Conservation (phyloP, 768 basidiomycete genomes). For the Leccinum disarticulatum region DNA sequence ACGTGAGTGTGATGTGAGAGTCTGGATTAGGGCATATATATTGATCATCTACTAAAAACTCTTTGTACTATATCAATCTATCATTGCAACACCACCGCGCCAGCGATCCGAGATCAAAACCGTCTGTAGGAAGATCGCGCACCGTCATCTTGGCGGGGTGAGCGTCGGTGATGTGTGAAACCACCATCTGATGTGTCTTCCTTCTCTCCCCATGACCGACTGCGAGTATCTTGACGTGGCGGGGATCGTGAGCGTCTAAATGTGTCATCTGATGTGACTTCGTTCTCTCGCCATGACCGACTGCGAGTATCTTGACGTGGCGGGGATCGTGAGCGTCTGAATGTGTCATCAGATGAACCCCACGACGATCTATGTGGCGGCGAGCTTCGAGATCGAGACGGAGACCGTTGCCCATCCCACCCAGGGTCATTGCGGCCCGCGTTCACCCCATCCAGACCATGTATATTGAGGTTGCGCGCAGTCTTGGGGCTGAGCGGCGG, state of each 20-base stretch:
- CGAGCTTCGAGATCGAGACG: neutral
- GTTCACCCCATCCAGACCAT: constrained; percentile 34
- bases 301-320: constrained; percentile 4
- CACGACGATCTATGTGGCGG: constrained; percentile 13
- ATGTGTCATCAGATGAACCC: neutral
- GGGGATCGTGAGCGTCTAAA: neutral
- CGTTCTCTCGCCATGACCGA: constrained; percentile 2
- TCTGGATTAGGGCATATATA: constrained; percentile 4
- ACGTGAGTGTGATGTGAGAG: constrained; percentile 1
- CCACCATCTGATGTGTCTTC: neutral
- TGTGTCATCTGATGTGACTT: neutral
- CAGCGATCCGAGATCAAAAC: constrained; percentile 6
- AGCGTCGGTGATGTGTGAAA: neutral
- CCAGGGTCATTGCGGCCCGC: constrained; percentile 2
- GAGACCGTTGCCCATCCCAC: constrained; percentile 2
- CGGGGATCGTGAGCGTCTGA: neutral
- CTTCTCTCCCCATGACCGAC: constrained; percentile 3
- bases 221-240: constrained; percentile 1
- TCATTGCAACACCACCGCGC: neutral
- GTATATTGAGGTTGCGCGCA: constrained; percentile 52
- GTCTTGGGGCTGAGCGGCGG: constrained; percentile 44
- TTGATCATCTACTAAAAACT: neutral
- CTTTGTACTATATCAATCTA: constrained; percentile 10
- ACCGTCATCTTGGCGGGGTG: constrained; percentile 3
- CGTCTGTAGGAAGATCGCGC: constrained; percentile 7